Percentiles rank a stretch among this genome's conserved stretches.
Conservation (phyloP, 805 yeast species). For the Schwanniomyces polymorphus region DNA sequence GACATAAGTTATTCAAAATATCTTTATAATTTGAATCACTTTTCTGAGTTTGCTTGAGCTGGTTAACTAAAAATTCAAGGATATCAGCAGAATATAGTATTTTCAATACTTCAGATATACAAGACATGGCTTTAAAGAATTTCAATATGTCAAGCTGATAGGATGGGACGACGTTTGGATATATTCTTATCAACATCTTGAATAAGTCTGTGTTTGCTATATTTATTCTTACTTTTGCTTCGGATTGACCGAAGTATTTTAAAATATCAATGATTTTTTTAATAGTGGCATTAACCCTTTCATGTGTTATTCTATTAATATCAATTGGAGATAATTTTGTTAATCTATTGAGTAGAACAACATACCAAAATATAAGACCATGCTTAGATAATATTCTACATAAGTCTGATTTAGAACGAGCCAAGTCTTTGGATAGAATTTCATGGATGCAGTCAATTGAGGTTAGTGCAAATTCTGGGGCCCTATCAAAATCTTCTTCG, state of each 20-base stretch:
- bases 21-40: conserved; percentile 32
- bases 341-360: conserved; percentile 35
- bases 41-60: conserved; percentile 28
- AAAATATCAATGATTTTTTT: conserved; percentile 37
- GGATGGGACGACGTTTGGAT: conserved; percentile 24
- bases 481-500: conserved; percentile 43
- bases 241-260: conserved; percentile 46
- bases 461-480: conserved; percentile 37
- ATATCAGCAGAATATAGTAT: conserved; percentile 38
- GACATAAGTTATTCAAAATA: conserved; percentile 45
- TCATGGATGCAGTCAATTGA: conserved; percentile 36
- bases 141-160: conserved; percentile 44
- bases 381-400: conserved; percentile 42
- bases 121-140: conserved; percentile 44
- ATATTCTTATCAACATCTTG: conserved; percentile 40
- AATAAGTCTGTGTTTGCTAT: conserved; percentile 40
- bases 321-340: conserved; percentile 12
- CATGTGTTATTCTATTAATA: conserved; percentile 2
- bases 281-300: conserved; percentile 9
- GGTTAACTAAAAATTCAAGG: conserved; percentile 41
- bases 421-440: conserved; percentile 33
- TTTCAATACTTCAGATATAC: conserved; percentile 31
- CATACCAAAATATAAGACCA: conserved; percentile 45
- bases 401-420: conserved; percentile 41
- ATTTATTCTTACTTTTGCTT: conserved; percentile 41